Conservation (phyloP, 352 stramenopile genomes). For the Bremia lactucae region DNA sequence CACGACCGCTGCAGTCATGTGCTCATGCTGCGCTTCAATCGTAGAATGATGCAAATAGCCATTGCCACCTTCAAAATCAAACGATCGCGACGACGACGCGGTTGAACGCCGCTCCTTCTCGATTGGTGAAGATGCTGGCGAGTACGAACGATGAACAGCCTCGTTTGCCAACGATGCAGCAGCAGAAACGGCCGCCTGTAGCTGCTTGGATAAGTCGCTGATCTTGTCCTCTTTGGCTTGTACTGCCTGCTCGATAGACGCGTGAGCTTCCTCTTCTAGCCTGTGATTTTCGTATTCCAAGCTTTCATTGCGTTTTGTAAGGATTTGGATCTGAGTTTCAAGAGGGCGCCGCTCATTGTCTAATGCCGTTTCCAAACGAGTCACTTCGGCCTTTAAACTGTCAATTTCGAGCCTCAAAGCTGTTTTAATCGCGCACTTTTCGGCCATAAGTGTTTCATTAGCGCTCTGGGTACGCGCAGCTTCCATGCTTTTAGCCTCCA, state of each 20-base stretch:
- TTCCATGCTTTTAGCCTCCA: slow-evolving; percentile 17
- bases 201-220: slow-evolving; percentile 30
- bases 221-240: slow-evolving; percentile 47
- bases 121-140: slow-evolving; percentile 16
- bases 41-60: slow-evolving; percentile 22
- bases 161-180: slow-evolving; percentile 18
- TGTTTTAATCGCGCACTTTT: slow-evolving; percentile 18
- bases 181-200: slow-evolving; percentile 29
- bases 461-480: slow-evolving; percentile 12
- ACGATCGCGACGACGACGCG: slow-evolving; percentile 25
- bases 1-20: slow-evolving; percentile 30
- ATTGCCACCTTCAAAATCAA: slow-evolving; percentile 24
- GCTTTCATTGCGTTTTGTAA: slow-evolving; percentile 21
- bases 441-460: slow-evolving; percentile 18
- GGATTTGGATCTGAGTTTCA: slow-evolving; percentile 27
- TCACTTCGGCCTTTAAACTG: slow-evolving; percentile 25
- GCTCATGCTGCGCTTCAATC: slow-evolving; percentile 23
- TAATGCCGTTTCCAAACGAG: slow-evolving; percentile 14
- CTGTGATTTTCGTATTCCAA: slow-evolving; percentile 20
- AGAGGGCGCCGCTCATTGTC: slow-evolving; percentile 19
- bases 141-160: slow-evolving; percentile 14
- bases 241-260: slow-evolving; percentile 27
- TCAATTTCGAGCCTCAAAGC: slow-evolving; percentile 22
- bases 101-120: slow-evolving; percentile 33
- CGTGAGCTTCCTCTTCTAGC: slow-evolving; percentile 28